Base-by-base conservation (phyloP, 371 early-diverging fungal species). In the Gilbertella persicaria region DNA sequence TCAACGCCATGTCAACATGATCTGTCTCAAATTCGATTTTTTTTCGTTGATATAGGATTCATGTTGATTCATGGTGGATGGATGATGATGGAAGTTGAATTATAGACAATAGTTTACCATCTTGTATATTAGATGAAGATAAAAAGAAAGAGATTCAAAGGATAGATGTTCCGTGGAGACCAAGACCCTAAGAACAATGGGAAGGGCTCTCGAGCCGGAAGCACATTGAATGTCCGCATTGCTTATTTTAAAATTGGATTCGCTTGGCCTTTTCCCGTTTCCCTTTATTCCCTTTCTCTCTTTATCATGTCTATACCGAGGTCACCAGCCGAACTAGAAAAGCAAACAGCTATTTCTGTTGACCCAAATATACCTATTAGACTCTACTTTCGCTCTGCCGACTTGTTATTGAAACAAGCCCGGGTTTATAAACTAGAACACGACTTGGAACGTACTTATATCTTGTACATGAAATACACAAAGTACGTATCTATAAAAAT, bases 341-440 rank as follows among this genome's bases (percentile, higher is more conserved):
- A 64, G 30, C 62, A 60, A 21, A 76, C 76, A 4, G 28, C 46
- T 17, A 53, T 76, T 13, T 29, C 57, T n/a, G 48, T 79, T 23
- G 80, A 75, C 14, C 65, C 70, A 1, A 68, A 65, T 17, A 78
- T 73, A 1, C 69, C 74, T 44, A 73, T 84, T 58, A 73, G 77
- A 26, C 66, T 75, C 16, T 84, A 80, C 60, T 71, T 82, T 60
- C 78, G 82, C 4, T 75, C 81, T 6, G 84, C 82, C 5, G 75
- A 78, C 23, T 61, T 69, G 2, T 41, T 82, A 21, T 65, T 75
- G 26, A 76, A 71, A 44, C 84, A 84, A 73, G 84, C 80, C 51
- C 47, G 68, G 47, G 64, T 80, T 10, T 84, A 84, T 56, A 64
- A 62, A 36, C 45, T 40, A 12, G 84, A 84, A 67, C 55, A 72